Base-by-base conservation (phyloP, 495 filamentous ascomycete genomes). In the Podospora anserina region DNA sequence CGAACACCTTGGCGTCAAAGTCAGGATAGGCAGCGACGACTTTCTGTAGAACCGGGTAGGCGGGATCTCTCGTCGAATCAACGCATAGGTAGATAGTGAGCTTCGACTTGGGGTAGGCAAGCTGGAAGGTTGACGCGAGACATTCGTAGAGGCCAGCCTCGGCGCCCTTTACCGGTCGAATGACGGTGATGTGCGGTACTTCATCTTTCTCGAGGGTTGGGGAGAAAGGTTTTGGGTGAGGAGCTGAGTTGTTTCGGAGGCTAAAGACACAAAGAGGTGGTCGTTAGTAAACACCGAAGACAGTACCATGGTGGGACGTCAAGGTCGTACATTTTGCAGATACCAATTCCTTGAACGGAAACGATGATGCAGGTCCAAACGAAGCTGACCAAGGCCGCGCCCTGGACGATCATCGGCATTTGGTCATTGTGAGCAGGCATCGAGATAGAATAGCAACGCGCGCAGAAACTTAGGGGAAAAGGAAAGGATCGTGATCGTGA, bases 121-220 rank as follows among this genome's bases (percentile, higher is more conserved):
- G 92, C 27, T 83, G 87, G 80, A 97, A 96, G 20, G 91, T 92
- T 18, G 94, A 90, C n/a, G 92, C 89, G 53, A 99, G 89, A 69
- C 95, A 97, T 70, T 95, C 91, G 81, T 96, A 97, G 28, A 98
- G 88, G 72, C 90, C 85, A 1, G 91, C 89, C 74, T 99, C 96
- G 57, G 96, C 86, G 67, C 94, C 96, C 79, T 97, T 97, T 66
- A 96, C 88, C 0, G 96, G 96, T 4, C 96, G 91, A 68, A 99
- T 92, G 67, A 96, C 87, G 34, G 94, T 97, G 72, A 99, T 84
- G 80, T 93, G 91, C n/a, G 93, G 93, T 16, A 88, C 77, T 61
- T 85, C 77, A 63, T 83, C 71, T 20, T 77, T 68, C 6, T 77
- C 75, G 4, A 86, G 73, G 5, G 71, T 75, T 3, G 84, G 76